Evolutionary conservation across 805 yeast species (phyloP), one percentile per base, ranked within the genome.

Genomic region (Geotrichum ghanense): DNA sequence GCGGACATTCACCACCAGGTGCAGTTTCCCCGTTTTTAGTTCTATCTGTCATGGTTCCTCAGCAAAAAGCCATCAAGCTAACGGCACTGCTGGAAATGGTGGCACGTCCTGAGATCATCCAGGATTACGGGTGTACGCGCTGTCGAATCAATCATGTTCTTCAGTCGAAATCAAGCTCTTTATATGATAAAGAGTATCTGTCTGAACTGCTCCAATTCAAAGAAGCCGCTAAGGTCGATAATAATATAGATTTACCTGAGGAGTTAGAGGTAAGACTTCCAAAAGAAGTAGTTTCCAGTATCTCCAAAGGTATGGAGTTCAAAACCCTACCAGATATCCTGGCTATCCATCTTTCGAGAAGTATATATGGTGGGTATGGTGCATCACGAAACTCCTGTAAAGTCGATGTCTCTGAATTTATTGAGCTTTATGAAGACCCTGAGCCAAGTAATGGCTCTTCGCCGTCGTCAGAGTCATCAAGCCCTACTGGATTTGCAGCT

Each of bases 271-370:
- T 54, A 3, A 41, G 43, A 22, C 55, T 63, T n/a, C 63, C 78
- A 1, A 64, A 69, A 21, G 56, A 63, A 7, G 58, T 84, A 2
- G 74, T 76, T 41, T 75, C 90, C 0, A 75, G 80, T 0, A 86
- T 90, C 3, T 74, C 78, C 25, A 83, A 85, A 57, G 74, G 73
- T 51, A 76, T 81, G 0, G 69, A 71, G 21, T 71, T 87, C 37
- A 69, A 76, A 10, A 71, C 73, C 46, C 75, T 85, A 3, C 97
- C 98, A 0, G 71, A 74, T 46, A 66, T 85, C 4, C 69, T 92
- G 44, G 75, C 84, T 0, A 65, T 90, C n/a, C 97, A 90, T 61
- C 64, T 92, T 39, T 86, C 95, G 7, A 71, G 97, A 55, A 89
- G 97, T 0, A 73, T 83, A 39, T 88, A 74, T 58, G 72, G 76